Evolutionary conservation across 441 rosid genomes (phyloP).

Genomic region (Capsella rubella): DNA sequence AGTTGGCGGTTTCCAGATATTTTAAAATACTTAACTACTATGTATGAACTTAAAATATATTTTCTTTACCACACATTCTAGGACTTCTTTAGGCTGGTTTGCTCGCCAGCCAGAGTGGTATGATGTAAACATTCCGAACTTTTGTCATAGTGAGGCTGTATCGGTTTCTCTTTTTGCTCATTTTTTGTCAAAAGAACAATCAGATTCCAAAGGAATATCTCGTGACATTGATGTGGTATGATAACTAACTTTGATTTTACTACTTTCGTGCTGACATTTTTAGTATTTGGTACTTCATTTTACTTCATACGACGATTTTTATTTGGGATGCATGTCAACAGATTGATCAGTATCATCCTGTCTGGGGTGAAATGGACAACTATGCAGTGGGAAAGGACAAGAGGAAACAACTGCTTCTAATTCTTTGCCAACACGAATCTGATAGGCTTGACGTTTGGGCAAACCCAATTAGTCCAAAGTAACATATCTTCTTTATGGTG

Average conservation of each 20-base stretch:
- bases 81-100: constrained; percentile 95
- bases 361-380: constrained; percentile 90
- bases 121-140: constrained; percentile 60
- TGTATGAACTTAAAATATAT: constrained; percentile 19
- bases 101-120: constrained; percentile 87
- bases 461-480: constrained; percentile 70
- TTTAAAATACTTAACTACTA: no score
- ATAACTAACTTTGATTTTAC: constrained; percentile 45
- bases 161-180: constrained; percentile 74
- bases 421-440: constrained; percentile 90
- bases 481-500: constrained; percentile 62
- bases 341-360: constrained; percentile 79
- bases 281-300: background rate
- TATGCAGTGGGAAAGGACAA: constrained; percentile 76
- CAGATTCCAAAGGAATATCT: constrained; percentile 58
- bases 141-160: constrained; percentile 79
- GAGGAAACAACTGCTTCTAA: constrained; percentile 81
- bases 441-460: constrained; percentile 99
- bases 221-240: constrained; percentile 58
- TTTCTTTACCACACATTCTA: constrained; percentile 48
- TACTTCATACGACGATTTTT: constrained; percentile 18
- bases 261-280: background rate
- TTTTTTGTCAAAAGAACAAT: constrained; percentile 60
- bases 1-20: background rate
- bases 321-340: constrained; percentile 48